Conservation (phyloP, 768 basidiomycete species). For the Serendipita sp. region DNA sequence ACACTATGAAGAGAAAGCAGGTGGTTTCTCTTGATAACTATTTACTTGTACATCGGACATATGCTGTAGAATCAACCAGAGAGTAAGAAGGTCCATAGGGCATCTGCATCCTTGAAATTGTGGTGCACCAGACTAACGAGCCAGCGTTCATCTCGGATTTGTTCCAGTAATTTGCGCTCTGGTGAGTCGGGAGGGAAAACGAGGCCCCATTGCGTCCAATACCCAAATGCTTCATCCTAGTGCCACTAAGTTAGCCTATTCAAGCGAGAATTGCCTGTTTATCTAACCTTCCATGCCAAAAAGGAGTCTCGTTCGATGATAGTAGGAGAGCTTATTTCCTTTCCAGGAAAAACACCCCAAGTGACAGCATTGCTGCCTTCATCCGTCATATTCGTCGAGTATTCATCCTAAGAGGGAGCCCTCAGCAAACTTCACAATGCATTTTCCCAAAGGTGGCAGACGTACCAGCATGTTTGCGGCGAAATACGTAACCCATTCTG, state of each 20-base stretch:
- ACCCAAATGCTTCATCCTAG: conserved; percentile 90
- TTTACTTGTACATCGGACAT: no score
- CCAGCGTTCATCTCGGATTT: conserved; percentile 62
- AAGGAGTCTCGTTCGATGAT: conserved; percentile 94
- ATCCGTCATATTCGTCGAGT: conserved; percentile 59
- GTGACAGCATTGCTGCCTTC: conserved; percentile 86
- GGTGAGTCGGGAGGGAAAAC: conserved; percentile 63
- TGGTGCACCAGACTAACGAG: conserved; percentile 87
- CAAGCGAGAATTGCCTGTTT: background rate
- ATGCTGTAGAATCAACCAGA: conserved; percentile 9
- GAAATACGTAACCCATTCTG: conserved; percentile 67
- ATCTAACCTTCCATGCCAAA: conserved; percentile 81
- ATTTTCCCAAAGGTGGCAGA: background rate
- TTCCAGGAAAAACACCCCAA: conserved; percentile 96
- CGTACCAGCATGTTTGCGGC: conserved; percentile 64
- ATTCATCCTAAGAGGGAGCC: conserved; percentile 42
- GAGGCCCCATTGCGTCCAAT: conserved; percentile 89
- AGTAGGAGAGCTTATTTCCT: conserved; percentile 90
- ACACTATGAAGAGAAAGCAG: conserved; percentile 29
- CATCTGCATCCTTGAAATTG: conserved; percentile 65
- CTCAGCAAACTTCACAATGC: background rate
- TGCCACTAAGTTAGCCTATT: conserved; percentile 6
- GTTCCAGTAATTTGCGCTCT: conserved; percentile 57
- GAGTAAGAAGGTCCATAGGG: conserved; percentile 74
- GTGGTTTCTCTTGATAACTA: background rate